Evolutionary conservation across 257 asterid species (phyloP).

Genomic region (Solanum chilense): DNA sequence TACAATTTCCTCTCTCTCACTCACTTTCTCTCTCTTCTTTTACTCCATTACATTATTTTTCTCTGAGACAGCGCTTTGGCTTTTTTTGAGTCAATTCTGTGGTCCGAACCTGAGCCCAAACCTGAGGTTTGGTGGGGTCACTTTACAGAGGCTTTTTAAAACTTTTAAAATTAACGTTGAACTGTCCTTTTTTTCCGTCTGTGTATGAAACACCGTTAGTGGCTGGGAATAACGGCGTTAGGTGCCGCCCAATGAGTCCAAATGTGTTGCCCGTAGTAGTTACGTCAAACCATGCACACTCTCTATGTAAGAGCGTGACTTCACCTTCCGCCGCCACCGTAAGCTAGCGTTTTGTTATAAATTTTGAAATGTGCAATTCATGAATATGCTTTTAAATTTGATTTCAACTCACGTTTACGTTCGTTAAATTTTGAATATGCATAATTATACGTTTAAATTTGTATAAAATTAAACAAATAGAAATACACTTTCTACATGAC

Average conservation of each 20-base stretch:
- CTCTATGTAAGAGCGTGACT: slow-evolving; percentile 12
- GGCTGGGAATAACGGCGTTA: slow-evolving; percentile 32
- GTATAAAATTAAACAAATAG: accelerated
- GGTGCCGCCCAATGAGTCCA: slow-evolving; percentile 21
- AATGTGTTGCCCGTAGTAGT: neutral
- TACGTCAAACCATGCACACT: neutral
- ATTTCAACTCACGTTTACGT: neutral
- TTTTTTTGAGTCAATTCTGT: slow-evolving; percentile 12
- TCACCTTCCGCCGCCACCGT: neutral
- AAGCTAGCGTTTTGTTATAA: accelerated
- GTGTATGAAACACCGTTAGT: slow-evolving; percentile 27
- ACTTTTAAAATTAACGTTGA: neutral
- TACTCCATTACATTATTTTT: slow-evolving; percentile 42
- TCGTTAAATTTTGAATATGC: accelerated
- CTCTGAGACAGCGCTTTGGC: slow-evolving; percentile 27
- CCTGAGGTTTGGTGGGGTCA: slow-evolving; percentile 27
- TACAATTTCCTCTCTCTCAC: slow-evolving; percentile 20
- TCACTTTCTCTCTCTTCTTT: slow-evolving; percentile 50
- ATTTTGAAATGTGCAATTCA: too few species aligned
- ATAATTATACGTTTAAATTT: too few species aligned
- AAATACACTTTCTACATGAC: accelerated
- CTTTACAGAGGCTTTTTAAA: neutral
- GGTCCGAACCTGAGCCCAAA: slow-evolving; percentile 37
- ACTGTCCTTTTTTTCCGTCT: neutral
- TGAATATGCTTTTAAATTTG: too few species aligned